Evolutionary conservation across 1,284 basidiomycete genomes (phyloP).

Genomic region (Irpex sp.): DNA sequence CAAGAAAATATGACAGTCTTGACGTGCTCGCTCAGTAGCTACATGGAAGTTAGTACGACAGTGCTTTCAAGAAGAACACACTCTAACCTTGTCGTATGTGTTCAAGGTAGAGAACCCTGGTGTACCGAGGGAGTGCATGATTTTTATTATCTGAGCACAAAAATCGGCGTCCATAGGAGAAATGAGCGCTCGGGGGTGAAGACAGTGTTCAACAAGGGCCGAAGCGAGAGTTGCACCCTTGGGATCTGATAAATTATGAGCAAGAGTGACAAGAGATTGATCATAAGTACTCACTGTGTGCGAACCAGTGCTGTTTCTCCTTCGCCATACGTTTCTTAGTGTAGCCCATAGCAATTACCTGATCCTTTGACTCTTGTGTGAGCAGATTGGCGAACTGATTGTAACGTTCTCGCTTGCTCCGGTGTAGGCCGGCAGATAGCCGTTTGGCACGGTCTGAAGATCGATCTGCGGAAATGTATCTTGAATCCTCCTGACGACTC

Average conservation of each 20-base stretch:
- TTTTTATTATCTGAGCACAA: conserved; percentile 87
- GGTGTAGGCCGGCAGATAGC: conserved; percentile 50
- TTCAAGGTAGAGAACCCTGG: conserved; percentile 84
- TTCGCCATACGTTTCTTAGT: conserved; percentile 73
- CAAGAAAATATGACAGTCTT: conserved; percentile 87
- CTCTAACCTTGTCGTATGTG: conserved; percentile 78
- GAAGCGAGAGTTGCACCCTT: conserved; percentile 52
- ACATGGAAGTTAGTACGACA: conserved; percentile 6
- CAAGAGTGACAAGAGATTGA: background rate
- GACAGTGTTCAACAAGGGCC: conserved; percentile 84
- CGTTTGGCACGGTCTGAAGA: conserved; percentile 60
- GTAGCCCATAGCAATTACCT: conserved; percentile 65
- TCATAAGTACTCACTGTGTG: conserved; percentile 48
- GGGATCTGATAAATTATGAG: conserved; percentile 31
- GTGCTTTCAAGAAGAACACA: background rate
- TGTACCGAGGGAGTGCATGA: conserved; percentile 84
- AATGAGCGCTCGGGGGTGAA: conserved; percentile 87
- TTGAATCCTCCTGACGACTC: conserved; percentile 59
- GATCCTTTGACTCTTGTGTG: conserved; percentile 72
- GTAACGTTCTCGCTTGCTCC: conserved; percentile 58
- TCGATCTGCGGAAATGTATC: conserved; percentile 57
- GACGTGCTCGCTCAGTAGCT: conserved; percentile 83
- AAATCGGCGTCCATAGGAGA: conserved; percentile 97
- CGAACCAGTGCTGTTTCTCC: conserved; percentile 91
- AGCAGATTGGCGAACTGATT: conserved; percentile 52